Percentiles rank a stretch among this genome's conserved stretches.
These are phyloP conservation scores for Phlebopus sp. DNA, from an alignment of 1,284 basidiomycete species.

Conservation along the genomic window DNA sequence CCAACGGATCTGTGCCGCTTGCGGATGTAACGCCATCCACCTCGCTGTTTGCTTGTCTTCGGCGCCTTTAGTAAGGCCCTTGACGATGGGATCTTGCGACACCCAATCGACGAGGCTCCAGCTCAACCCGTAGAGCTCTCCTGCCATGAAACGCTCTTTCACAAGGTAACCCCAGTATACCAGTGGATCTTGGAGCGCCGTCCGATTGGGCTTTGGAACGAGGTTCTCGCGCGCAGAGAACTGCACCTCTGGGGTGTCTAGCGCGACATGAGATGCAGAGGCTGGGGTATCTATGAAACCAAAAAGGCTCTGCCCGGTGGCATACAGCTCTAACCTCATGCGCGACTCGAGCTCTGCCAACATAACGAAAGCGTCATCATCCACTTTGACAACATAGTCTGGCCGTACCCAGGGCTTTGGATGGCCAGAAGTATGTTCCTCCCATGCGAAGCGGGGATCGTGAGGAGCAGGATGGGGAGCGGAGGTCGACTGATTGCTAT, in stretches of 20 bases:
- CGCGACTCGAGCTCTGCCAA: constrained; percentile 88
- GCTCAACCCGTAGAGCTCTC: constrained; percentile 91
- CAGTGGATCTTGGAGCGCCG: constrained; percentile 56
- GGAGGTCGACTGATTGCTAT: constrained; percentile 52
- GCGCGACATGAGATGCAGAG: background rate
- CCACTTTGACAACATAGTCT: constrained; percentile 89
- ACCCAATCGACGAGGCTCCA: constrained; percentile 91
- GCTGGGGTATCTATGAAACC: constrained; percentile 12
- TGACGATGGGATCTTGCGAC: constrained; percentile 69
- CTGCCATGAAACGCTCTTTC: constrained; percentile 93
- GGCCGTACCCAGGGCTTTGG: constrained; percentile 71
- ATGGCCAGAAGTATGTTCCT: constrained; percentile 43
- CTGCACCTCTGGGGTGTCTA: constrained; percentile 3
- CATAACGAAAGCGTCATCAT: constrained; percentile 94
- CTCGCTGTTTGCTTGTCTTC: constrained; percentile 96
- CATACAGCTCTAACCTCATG: constrained; percentile 70
- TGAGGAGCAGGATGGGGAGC: constrained; percentile 63
- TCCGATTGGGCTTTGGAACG: constrained; percentile 5
- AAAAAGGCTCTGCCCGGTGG: constrained; percentile 33
- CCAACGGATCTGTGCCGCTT: constrained; percentile 81
- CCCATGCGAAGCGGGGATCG: constrained; percentile 57
- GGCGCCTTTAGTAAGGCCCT: constrained; percentile 72
- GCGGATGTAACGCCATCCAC: constrained; percentile 92
- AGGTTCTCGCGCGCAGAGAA: constrained; percentile 1
- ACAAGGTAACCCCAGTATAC: constrained; percentile 97